Evolutionary conservation across 495 filamentous ascomycete genomes (phyloP), one percentile per base, ranked within the genome.

Genomic region (Aspergillus heteromorphus): DNA sequence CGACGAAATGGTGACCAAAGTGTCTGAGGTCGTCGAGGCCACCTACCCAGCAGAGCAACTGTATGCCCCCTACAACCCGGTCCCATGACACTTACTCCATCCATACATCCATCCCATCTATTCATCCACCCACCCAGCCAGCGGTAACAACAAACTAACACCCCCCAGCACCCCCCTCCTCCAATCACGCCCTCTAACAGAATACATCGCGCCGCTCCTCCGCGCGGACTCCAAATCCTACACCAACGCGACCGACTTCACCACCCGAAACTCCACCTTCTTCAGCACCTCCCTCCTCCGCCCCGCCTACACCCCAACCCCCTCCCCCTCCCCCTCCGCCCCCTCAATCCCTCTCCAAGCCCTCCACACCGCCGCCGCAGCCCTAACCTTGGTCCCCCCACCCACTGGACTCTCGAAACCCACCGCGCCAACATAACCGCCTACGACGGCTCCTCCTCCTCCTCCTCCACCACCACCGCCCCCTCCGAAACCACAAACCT

Each of bases 191-290:
- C 45, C 69, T 49, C 50, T 73, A 16, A 30, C 57, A 40, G 58
- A 70, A 29, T 72, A 69, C 43, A 62, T 91, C 25, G 57, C 67
- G 10, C 62, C 68, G 1, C 66, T 95, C 36, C 65, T 92, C 23
- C 68, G 72, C 16, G 69, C 77, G 6, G 85, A 89, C 62, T 69
- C 78, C n/a, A 74, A 80, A 45, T 83, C 82, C 51, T 92, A 83
- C 65, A 79, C 73, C 16, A 81, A 63, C 7, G 72, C 84, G 0
- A n/a, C 65, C 9, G 67, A 76, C 4, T 93, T 87, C 63, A 64
- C 85, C 16, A 27, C 72, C 18, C 73, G 81, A 23, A 83, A 86
- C 65, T 58, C 61, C 36, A 85, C 84, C 61, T 84, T 92, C 66
- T 86, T 93, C 71, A 77, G 72, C 48, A 56, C 73, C 6, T 60